Base-by-base conservation (phyloP, 441 rosid species). In the Jatropha multifida region DNA sequence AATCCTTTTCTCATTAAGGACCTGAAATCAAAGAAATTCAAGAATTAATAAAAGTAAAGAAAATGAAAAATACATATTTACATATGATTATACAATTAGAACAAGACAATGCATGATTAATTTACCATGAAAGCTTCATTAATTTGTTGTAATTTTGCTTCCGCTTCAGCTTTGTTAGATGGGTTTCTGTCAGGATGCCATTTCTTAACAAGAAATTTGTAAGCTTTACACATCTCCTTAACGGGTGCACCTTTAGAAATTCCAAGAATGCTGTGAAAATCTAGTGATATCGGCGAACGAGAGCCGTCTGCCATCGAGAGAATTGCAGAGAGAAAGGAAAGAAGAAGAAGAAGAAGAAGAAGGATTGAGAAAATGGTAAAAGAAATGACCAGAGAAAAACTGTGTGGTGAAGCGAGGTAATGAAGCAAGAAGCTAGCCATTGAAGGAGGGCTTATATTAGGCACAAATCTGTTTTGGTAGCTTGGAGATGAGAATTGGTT, bases 131-230 rank as follows among this genome's bases (percentile, higher is more conserved):
- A 75, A 8, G 84, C 73, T 11, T 87, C 81, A n/a, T 79, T 72
- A 64, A 69, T 60, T 46, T 74, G 81, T 7, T 67, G 63, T 26
- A 65, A 75, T 23, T 73, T 75, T 48, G n/a, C 72, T 46, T 83
- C 85, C 1, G 70, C 64, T 4, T 84, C 85, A 44, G 71, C n/a
- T 78, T 86, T 88, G 40, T 80, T 77, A 2, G 85, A 77, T 38
- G 86, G 81, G 55, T 72, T 77, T 71, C 79, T 85, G 42, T 76
- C 80, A 68, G 80, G 79, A 32, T 86, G 74, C 87, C 86, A 78
- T 82, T 83, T 90, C 72, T 73, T 74, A 76, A 86, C 83, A 68
- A 92, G 79, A 23, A 88, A 88, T 72, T 86, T 91, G 87, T 86
- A 90, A 1, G 86, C 91, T 81, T 81, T 91, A 74, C 88, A 79